Percentiles rank a stretch among this genome's conserved stretches.
Conservation (phyloP, 2,329 filamentous ascomycete genomes). For the Diaporthe longicolla region DNA sequence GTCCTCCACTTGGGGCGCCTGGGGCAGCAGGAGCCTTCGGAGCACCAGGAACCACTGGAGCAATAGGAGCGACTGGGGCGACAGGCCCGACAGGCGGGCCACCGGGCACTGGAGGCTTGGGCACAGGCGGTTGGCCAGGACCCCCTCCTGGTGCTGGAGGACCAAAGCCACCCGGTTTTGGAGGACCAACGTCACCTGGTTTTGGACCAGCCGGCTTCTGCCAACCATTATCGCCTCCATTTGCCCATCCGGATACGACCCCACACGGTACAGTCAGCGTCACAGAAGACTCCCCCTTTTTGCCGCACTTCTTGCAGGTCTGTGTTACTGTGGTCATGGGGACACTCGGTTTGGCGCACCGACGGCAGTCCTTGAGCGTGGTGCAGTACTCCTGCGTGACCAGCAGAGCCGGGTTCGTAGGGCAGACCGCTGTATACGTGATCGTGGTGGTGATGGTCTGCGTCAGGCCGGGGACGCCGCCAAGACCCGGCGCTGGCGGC, state of each 20-base stretch:
- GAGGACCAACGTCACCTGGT: background rate
- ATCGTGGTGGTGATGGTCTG: conserved; percentile 48
- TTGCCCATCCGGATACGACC: conserved; percentile 39
- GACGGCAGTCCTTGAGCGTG: conserved; percentile 49
- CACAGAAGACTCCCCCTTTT: conserved; percentile 50
- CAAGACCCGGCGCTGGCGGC: conserved; percentile 52
- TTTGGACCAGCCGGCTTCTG: conserved; percentile 1
- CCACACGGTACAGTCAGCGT: conserved; percentile 53
- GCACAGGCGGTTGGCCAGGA: background rate
- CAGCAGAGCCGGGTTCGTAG: conserved; percentile 52
- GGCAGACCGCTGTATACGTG: conserved; percentile 53
- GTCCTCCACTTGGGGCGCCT: background rate
- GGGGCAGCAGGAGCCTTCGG: background rate
- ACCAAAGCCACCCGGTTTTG: background rate
- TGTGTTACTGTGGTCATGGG: conserved; percentile 50
- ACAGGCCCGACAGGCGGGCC: background rate
- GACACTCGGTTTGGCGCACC: conserved; percentile 39
- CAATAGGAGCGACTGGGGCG: background rate
- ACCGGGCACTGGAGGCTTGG: background rate
- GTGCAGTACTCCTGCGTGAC: conserved; percentile 52
- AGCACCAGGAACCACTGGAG: background rate
- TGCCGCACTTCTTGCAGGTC: conserved; percentile 52
- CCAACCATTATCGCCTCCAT: background rate
- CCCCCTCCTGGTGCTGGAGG: background rate
- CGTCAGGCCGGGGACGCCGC: conserved; percentile 35